phyloP scores from a whole-genome alignment of 768 basidiomycete species.

The Saitozyma sp. region DNA sequence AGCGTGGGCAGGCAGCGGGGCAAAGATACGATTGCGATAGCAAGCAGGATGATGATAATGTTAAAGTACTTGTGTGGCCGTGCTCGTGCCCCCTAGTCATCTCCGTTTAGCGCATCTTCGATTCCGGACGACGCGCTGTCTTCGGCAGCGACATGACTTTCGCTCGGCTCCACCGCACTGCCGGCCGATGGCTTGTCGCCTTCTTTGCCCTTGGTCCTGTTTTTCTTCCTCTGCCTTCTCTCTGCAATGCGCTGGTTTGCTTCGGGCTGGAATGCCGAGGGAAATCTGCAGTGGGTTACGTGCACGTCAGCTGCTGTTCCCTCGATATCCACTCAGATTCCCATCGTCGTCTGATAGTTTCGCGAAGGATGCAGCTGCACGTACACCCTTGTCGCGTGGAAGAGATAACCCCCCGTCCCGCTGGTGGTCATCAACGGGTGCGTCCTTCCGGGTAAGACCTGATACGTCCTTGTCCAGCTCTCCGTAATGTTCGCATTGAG shows the following conservation, averaged over 20 bases:
- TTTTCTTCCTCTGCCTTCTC: conserved; percentile 11
- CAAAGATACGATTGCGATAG: too few species aligned
- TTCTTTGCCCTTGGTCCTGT: not conserved
- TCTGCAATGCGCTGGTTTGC: conserved; percentile 17
- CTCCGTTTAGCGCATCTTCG: too few species aligned
- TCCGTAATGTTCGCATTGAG: conserved; percentile 80
- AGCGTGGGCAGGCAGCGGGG: too few species aligned
- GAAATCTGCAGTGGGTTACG: conserved; percentile 10
- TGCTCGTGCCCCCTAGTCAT: too few species aligned
- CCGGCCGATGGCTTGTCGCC: not conserved
- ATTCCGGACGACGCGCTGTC: too few species aligned
- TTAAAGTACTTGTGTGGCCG: too few species aligned
- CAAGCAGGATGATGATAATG: too few species aligned
- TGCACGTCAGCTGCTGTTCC: not conserved
- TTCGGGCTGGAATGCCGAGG: conserved; percentile 19
- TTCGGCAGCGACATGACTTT: too few species aligned
- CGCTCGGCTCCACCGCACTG: not conserved
- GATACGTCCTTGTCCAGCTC: conserved; percentile 83
- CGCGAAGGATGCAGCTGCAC: too few species aligned
- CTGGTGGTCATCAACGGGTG: conserved; percentile 92
- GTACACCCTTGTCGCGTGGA: conserved; percentile 84
- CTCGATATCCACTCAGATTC: not conserved
- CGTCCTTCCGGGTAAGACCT: conserved; percentile 92
- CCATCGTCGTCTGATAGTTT: too few species aligned
- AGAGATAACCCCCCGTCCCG: conserved; percentile 82